Base-by-base conservation (phyloP, 2,329 filamentous ascomycete species). In the Penicillium sp. region DNA sequence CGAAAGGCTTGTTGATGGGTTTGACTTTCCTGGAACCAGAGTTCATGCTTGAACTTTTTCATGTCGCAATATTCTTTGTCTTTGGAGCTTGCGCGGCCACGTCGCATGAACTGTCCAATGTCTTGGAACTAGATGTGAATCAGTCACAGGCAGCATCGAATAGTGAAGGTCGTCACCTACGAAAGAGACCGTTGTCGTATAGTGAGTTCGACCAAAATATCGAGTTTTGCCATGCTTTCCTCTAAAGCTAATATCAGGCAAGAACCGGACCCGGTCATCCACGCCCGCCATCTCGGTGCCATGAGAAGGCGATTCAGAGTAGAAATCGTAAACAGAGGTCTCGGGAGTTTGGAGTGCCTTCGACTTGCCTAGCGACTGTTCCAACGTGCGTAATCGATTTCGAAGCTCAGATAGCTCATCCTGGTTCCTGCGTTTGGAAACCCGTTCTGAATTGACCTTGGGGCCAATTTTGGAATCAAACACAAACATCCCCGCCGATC, bases 391-490 rank as follows among this genome's bases (percentile, higher is more conserved):
- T 12, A 62, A 32, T 3, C 59, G 50, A 16, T 39, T 47, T 11
- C 54, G 53, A 15, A 62, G 42, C 26, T 62, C 59, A 17, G 56
- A 42, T n/a, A 61, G 30, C 33, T 61, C 59, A 23, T 60, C 56
- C 2, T 42, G 33, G 8, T 47, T 50, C 3, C 32, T 36, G 25
- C 52, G 45, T 27, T 61, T 60, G 1, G 48, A 47, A 2, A 59
- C 42, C 12, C 52, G 47, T 34, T 47, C 49, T 2, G 48, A 38
- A 6, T 36, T 44, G 0, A 39, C 33, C 14, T 49, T 56, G 8
- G 57, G 47, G 7, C 42, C 47, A 30, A 47, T 29, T 34, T 54
- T 60, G 0, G 59, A 58, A 37, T 62, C 58, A 22, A 62, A 62
- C 11, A 62, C 57, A 39, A 60, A 59, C 35, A 62, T 48, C 4